A percentile compares a stretch with the other conserved stretches of the same genome.
Conservation (phyloP, 768 basidiomycete genomes). For the Rhodocollybia butyracea region DNA sequence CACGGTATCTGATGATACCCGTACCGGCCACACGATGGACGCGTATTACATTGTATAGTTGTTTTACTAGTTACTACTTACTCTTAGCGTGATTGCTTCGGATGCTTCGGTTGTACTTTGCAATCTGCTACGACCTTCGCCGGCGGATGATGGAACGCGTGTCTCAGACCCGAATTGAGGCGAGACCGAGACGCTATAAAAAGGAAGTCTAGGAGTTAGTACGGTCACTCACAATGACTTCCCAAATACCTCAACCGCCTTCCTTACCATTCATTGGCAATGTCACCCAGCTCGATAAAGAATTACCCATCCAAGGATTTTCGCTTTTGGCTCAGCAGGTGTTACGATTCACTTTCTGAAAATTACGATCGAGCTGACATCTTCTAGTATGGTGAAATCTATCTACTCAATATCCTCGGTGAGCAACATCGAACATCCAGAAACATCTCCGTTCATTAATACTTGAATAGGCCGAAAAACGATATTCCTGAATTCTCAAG, state of each 20-base stretch:
- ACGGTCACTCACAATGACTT: slow-evolving; percentile 23
- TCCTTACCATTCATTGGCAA: slow-evolving; percentile 41
- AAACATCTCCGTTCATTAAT: not conserved
- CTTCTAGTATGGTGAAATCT: slow-evolving; percentile 45
- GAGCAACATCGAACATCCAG: slow-evolving; percentile 4
- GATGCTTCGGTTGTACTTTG: no score
- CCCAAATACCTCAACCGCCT: slow-evolving; percentile 40
- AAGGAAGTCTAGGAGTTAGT: not conserved
- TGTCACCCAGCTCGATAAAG: slow-evolving; percentile 28
- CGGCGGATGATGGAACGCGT: no score
- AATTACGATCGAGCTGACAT: no score
- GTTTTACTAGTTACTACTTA: no score
- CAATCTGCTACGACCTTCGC: no score
- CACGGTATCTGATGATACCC: no score
- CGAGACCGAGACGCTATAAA: no score
- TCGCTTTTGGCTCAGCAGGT: slow-evolving; percentile 32
- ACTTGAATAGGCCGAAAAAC: slow-evolving; percentile 19
- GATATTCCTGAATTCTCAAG: slow-evolving; percentile 30
- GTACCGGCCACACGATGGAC: no score
- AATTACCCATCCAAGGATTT: slow-evolving; percentile 33
- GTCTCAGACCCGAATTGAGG: no score
- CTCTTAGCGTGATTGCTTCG: no score
- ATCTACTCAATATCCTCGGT: slow-evolving; percentile 34
- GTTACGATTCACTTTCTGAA: no score
- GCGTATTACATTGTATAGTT: no score